Percentiles rank a stretch among this genome's conserved stretches.
These are phyloP conservation scores for Acanthamoeba triangularis DNA, from an alignment of 208 protist genomes.

Conservation along the genomic window DNA sequence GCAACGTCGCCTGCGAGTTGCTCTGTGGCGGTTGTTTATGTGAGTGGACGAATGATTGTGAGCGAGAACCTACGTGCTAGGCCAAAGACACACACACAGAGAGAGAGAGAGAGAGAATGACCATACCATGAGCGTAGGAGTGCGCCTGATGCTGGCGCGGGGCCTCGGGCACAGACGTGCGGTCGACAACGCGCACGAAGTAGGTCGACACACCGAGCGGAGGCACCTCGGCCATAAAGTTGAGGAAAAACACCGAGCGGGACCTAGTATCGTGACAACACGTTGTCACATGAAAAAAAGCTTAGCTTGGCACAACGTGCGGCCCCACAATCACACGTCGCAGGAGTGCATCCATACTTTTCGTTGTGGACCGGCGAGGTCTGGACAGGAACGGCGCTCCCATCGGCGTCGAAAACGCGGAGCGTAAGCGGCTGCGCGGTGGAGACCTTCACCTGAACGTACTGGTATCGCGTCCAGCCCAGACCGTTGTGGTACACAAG, in stretches of 20 bases:
- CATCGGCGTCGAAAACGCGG: conserved; percentile 19
- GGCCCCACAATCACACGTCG: neutral
- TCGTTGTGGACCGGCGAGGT: neutral
- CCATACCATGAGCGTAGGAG: neutral
- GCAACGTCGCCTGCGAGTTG: neutral
- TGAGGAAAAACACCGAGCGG: conserved; percentile 39
- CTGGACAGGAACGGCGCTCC: conserved; percentile 14
- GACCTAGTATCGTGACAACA: neutral
- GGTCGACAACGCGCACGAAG: neutral
- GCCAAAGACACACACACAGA: too few relatives aligned
- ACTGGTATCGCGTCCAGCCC: conserved; percentile 48
- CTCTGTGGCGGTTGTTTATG: neutral
- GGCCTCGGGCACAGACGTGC: neutral
- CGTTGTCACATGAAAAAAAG: neutral
- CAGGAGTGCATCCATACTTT: neutral
- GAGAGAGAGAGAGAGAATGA: conserved; percentile 25
- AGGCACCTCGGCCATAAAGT: conserved; percentile 53
- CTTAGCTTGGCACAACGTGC: neutral
- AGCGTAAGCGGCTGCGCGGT: neutral
- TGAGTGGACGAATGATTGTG: neutral
- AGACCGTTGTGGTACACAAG: conserved; percentile 70
- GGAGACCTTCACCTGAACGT: conserved; percentile 61
- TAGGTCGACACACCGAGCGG: conserved; percentile 75
- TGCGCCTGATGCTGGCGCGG: neutral
- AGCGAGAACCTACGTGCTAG: too few relatives aligned